These are phyloP conservation scores for Pinus taeda DNA, from an alignment of 75 land plant genomes.

Conservation along the genomic window DNA sequence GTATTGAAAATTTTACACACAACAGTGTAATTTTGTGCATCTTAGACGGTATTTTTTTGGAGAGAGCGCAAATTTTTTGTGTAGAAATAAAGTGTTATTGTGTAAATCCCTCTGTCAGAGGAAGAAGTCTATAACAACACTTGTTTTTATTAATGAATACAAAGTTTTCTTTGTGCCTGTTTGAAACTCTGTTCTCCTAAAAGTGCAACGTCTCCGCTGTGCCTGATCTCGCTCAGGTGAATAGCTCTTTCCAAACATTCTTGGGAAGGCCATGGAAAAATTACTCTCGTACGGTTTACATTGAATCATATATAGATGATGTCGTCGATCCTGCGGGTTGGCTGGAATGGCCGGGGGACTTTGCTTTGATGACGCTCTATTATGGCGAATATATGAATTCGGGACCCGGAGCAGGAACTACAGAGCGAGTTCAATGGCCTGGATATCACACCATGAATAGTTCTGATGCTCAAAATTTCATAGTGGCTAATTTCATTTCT, in stretches of 20 bases:
- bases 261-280: constrained; percentile 15
- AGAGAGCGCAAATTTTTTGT: too few relatives aligned
- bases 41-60: too few relatives aligned
- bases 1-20: too few relatives aligned
- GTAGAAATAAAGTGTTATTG: too few relatives aligned
- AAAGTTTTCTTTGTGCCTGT: too few relatives aligned
- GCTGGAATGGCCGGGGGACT: background rate
- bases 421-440: constrained; percentile 48
- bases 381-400: constrained; percentile 53
- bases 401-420: constrained; percentile 56
- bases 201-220: constrained; percentile 38
- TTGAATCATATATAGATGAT: constrained; percentile 9
- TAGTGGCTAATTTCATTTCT: constrained; percentile 33
- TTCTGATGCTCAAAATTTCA: constrained; percentile 33
- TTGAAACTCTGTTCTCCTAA: too few relatives aligned
- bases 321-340: constrained; percentile 9
- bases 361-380: background rate
- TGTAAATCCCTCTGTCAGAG: too few relatives aligned
- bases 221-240: constrained; percentile 19
- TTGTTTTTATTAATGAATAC: too few relatives aligned
- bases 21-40: too few relatives aligned
- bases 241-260: background rate
- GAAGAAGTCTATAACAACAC: too few relatives aligned
- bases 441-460: constrained; percentile 52
- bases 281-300: background rate